Base-by-base conservation (phyloP, 2,329 filamentous ascomycete species). In the Xylariaceae sp. region DNA sequence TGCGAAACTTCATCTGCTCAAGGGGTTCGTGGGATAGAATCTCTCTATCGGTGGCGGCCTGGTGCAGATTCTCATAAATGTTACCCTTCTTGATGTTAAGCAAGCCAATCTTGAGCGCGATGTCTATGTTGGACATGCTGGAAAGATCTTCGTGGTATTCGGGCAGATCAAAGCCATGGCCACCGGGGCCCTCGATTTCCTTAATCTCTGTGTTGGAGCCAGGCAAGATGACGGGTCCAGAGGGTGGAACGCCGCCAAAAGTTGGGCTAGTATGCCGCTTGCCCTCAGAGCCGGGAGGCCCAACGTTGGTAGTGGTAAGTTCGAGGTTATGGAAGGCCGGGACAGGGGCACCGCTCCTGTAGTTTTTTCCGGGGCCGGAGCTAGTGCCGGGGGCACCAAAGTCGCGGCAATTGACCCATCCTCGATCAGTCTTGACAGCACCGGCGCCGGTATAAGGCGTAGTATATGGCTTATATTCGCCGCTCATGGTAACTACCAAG, bases 141-240 rank as follows among this genome's bases (percentile, higher is more conserved):
- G 45, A 19, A 30, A 60, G 54, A 21, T 59, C 49, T 3, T 42
- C 2, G 44, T 61, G 51, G 40, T 58, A 32, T 21, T 47, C 47
- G 15, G 59, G 59, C 5, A 56, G 49, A 45, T 61, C 59, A 41
- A 56, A 56, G 34, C 53, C 51, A 32, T 50, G 12, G 32, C 57
- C 55, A 13, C 47, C 42, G 40, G 59, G 56, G 12, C 79, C 0
- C 70, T 78, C 1, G 58, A 68, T 43, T 67, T 71, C 50, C 70
- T 73, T 12, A 63, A 76, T n/a, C 71, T 78, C 30, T 57, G 63
- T 44, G 78, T 74, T 69, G 70, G 68, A 3, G 76, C 79, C 57
- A 70, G 75, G 1, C 57, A 76, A 18, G 74, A 77, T 13, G 39
- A 61, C 67, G 39, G 74, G 77, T 51, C 67, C 69, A 15, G 68